Evolutionary conservation across 2,329 filamentous ascomycete species (phyloP), one percentile per base, ranked within the genome.

Genomic region (Parastagonospora avenae): DNA sequence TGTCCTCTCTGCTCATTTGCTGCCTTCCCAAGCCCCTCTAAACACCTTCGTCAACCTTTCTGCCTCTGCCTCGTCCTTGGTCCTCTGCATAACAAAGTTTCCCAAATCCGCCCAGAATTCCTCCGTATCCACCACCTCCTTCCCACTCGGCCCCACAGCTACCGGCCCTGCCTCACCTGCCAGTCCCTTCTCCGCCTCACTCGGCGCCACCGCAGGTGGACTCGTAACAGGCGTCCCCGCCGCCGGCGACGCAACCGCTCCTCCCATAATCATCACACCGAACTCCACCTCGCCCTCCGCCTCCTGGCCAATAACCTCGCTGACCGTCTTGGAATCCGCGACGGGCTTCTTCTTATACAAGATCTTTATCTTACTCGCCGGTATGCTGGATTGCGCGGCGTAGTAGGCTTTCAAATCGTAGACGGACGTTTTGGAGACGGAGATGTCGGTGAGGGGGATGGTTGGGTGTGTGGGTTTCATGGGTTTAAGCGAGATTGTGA

Each of bases 31-130:
- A 37, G 87, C 88, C 38, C 77, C 78, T 74, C 83, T 88, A 68
- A 97, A 97, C 16, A 89, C 71, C 4, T 72, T 77, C 31, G 82
- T 82, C 64, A 93, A 72, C 63, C 85, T 83, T 60, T 84, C 83
- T 1, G 88, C 90, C 67, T 83, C 80, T 2, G 70, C 71, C 44
- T 81, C 85, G 69, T 95, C 89, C 74, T 88, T 86, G 63, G 96
- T 76, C 70, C 91, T 84, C 77, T 92, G 89, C 67, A 85, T 77
- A 71, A 99, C 71, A 74, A 93, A 97, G 0, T 84, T 89, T 68
- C 86, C 85, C 57, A 99, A 74, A 77, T 97, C 94, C 8, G 76
- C 76, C 94, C 94, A 99, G 70, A 99, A 99, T 48, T 82, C 86
- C 6, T 88, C 84, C 10, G 85, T 88, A 66, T 84, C 77, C 57